Conservation (phyloP, 2,329 filamentous ascomycete species). For the Podosphaera xanthii region DNA sequence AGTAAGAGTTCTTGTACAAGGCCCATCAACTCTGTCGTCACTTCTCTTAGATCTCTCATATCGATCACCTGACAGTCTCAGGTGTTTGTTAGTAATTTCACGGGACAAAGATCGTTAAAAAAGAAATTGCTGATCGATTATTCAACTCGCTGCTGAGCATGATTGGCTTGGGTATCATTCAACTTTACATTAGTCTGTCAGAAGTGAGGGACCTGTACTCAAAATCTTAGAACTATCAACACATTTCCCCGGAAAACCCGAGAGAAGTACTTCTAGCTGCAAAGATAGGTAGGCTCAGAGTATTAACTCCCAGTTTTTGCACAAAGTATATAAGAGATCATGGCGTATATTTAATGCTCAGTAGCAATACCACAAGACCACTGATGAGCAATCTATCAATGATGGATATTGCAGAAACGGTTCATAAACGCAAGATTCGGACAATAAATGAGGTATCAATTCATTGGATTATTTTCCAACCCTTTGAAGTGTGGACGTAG, state of each 20-base stretch:
- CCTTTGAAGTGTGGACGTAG: too few relatives aligned
- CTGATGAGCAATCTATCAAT: too few relatives aligned
- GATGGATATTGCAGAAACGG: too few relatives aligned
- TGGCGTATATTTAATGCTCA: too few relatives aligned
- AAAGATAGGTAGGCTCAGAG: background rate
- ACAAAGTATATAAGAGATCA: too few relatives aligned
- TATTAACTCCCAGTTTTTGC: too few relatives aligned
- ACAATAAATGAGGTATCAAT: too few relatives aligned
- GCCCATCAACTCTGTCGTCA: background rate
- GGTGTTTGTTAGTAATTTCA: background rate
- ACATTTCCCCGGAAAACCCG: background rate
- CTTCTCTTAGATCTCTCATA: background rate
- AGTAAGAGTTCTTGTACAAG: background rate
- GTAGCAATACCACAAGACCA: too few relatives aligned
- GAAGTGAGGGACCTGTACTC: background rate
- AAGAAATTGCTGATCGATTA: background rate
- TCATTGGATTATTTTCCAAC: too few relatives aligned
- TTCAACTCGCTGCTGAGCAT: background rate
- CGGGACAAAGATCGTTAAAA: background rate
- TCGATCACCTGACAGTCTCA: background rate
- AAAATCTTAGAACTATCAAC: background rate
- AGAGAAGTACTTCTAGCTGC: background rate
- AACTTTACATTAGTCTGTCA: background rate
- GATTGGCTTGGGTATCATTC: background rate
- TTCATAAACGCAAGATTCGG: too few relatives aligned